These are phyloP conservation scores for Aspergillus intermedius DNA, from an alignment of 2,329 filamentous ascomycete species.

Conservation along the genomic window DNA sequence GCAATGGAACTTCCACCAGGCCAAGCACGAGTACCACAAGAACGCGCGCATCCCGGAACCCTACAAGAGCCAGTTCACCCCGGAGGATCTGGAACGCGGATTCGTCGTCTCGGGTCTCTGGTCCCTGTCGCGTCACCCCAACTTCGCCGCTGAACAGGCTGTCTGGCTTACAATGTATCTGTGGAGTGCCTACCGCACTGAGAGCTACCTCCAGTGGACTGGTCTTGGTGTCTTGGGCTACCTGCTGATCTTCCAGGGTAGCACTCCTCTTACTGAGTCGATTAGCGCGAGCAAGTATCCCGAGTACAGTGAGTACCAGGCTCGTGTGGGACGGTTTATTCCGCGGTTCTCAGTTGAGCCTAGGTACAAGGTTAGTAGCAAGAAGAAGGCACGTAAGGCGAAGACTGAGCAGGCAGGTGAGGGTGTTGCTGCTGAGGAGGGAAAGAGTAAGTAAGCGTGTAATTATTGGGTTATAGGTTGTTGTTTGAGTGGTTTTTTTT, in stretches of 20 bases:
- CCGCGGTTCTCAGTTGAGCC: conserved; percentile 46
- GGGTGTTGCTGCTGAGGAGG: conserved; percentile 8
- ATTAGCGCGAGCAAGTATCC: conserved; percentile 78
- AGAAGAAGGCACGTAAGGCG: conserved; percentile 14
- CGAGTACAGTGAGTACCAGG: conserved; percentile 80
- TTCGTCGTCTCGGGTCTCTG: conserved; percentile 81
- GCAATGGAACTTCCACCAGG: conserved; percentile 83
- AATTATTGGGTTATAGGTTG: background rate
- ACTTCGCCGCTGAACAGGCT: conserved; percentile 86
- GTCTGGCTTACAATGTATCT: conserved; percentile 86
- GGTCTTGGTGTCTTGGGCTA: conserved; percentile 63
- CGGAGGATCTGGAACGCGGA: conserved; percentile 78
- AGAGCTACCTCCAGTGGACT: conserved; percentile 71
- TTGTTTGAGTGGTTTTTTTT: background rate
- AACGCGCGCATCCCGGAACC: conserved; percentile 62
- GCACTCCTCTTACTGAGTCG: conserved; percentile 77
- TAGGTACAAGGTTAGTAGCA: conserved; percentile 17
- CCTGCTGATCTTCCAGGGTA: conserved; percentile 78
- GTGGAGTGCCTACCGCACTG: conserved; percentile 73
- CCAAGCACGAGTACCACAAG: conserved; percentile 68
- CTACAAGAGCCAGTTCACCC: conserved; percentile 48
- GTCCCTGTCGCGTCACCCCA: conserved; percentile 85
- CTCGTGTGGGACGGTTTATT: conserved; percentile 74
- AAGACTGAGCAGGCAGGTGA: conserved; percentile 8
- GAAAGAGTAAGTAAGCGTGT: conserved; percentile 12